A percentile compares a stretch with the other conserved stretches of the same genome.
Conservation (phyloP, 768 basidiomycete genomes). For the Saitozyma sp. region DNA sequence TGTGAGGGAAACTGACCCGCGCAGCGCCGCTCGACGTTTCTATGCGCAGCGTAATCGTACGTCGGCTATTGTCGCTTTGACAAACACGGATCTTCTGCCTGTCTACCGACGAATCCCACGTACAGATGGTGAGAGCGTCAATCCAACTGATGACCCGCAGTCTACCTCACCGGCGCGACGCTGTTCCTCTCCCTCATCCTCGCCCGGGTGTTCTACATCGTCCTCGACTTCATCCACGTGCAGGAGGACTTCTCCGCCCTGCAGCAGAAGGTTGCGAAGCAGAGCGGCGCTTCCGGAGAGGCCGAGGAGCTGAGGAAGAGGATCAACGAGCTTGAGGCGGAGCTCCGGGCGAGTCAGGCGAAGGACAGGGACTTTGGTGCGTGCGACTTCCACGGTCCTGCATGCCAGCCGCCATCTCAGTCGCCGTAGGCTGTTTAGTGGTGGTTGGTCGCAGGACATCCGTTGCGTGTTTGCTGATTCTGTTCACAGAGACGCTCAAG, state of each 20-base stretch:
- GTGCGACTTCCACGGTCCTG: constrained; percentile 16
- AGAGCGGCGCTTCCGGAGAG: constrained; percentile 39
- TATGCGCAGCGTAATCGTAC: constrained; percentile 57
- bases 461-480: background rate
- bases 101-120: no score
- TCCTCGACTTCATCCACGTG: constrained; percentile 83
- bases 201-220: constrained; percentile 87
- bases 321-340: constrained; percentile 68
- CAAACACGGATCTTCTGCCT: no score
- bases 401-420: no score
- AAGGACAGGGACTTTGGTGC: constrained; percentile 69
- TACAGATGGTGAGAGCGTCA: background rate
- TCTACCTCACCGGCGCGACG: constrained; percentile 75
- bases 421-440: background rate
- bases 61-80: background rate
- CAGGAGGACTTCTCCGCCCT: constrained; percentile 85
- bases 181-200: constrained; percentile 94
- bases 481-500: constrained; percentile 67
- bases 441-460: background rate
- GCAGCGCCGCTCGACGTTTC: constrained; percentile 83
- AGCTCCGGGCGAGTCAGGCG: constrained; percentile 62
- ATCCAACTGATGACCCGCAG: constrained; percentile 15
- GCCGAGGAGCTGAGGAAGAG: constrained; percentile 59
- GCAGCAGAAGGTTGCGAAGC: constrained; percentile 58
- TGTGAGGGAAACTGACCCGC: constrained; percentile 5